phyloP scores from a whole-genome alignment of 1,284 basidiomycete genomes.

The Moesziomyces aphidis region DNA sequence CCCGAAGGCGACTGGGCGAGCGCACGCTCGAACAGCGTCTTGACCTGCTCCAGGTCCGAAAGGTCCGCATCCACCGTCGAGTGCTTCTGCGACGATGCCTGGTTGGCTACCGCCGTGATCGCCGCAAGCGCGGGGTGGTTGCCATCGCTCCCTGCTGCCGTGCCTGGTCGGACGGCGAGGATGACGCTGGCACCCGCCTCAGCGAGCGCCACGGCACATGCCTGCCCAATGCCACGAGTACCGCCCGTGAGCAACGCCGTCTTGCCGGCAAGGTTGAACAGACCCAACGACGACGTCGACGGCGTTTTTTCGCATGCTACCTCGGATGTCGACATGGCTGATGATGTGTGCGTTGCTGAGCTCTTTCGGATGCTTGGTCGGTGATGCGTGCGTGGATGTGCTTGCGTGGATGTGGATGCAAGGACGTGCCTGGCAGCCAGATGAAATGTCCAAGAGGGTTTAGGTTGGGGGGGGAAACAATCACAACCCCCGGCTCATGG shows the following conservation, averaged over 20 bases:
- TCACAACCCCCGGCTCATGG: background rate
- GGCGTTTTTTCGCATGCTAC: conserved; percentile 44
- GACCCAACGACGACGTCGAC: conserved; percentile 19
- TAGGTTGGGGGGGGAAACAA: background rate
- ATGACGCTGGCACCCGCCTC: conserved; percentile 80
- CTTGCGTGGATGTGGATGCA: too few species aligned
- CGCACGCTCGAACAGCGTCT: conserved; percentile 74
- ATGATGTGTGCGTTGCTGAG: background rate
- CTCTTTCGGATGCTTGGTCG: background rate
- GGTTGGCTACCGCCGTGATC: conserved; percentile 36
- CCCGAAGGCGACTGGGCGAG: conserved; percentile 73
- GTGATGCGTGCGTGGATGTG: background rate
- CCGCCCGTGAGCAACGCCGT: conserved; percentile 53
- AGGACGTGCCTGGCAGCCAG: background rate
- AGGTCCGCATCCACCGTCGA: conserved; percentile 81
- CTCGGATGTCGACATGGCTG: conserved; percentile 24
- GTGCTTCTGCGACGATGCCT: conserved; percentile 70
- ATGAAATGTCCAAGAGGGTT: background rate
- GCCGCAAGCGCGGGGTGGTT: conserved; percentile 26
- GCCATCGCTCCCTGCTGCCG: background rate
- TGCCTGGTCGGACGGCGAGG: conserved; percentile 71
- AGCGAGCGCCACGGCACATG: conserved; percentile 70
- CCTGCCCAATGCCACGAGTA: conserved; percentile 62
- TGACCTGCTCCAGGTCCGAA: conserved; percentile 76
- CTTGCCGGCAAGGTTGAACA: conserved; percentile 56